Conservation (phyloP, 495 filamentous ascomycete species). For the Penicillium macrosclerotiorum region DNA sequence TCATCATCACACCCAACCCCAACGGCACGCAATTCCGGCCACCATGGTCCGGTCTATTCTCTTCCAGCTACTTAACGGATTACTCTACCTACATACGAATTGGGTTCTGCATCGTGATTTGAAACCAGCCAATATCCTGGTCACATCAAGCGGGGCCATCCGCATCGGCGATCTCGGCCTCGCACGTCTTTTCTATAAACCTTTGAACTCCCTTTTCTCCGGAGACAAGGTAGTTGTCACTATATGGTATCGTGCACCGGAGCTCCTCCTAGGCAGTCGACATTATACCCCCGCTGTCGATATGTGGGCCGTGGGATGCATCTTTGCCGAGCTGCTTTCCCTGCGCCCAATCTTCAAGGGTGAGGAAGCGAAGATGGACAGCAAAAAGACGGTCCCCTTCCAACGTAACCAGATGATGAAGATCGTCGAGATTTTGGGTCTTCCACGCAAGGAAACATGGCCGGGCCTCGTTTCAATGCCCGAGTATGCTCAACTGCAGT, state of each 20-base stretch:
- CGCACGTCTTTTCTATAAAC: conserved; percentile 90
- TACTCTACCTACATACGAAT: conserved; percentile 91
- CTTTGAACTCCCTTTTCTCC: conserved; percentile 81
- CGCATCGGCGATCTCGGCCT: conserved; percentile 93
- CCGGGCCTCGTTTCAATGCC: conserved; percentile 75
- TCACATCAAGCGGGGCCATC: conserved; percentile 83
- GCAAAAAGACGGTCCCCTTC: conserved; percentile 94
- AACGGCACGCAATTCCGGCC: conserved; percentile 83
- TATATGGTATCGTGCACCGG: conserved; percentile 98
- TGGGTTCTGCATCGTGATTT: conserved; percentile 98
- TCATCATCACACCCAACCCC: conserved; percentile 90
- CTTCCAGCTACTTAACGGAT: conserved; percentile 90
- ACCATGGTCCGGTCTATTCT: conserved; percentile 86
- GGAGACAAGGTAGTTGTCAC: conserved; percentile 99
- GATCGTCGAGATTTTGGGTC: conserved; percentile 91
- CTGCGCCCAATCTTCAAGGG: conserved; percentile 97
- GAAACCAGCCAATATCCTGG: conserved; percentile 98
- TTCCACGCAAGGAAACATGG: conserved; percentile 89
- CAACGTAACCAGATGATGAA: conserved; percentile 99
- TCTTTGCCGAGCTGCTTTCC: conserved; percentile 91
- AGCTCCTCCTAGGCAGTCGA: conserved; percentile 82
- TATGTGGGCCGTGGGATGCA: conserved; percentile 96
- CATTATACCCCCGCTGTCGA: conserved; percentile 98
- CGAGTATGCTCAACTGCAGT: conserved; percentile 74
- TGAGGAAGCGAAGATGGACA: conserved; percentile 98